Evolutionary conservation across 164 flowering plant species (phyloP).

Genomic region (Tetracentron sinense): DNA sequence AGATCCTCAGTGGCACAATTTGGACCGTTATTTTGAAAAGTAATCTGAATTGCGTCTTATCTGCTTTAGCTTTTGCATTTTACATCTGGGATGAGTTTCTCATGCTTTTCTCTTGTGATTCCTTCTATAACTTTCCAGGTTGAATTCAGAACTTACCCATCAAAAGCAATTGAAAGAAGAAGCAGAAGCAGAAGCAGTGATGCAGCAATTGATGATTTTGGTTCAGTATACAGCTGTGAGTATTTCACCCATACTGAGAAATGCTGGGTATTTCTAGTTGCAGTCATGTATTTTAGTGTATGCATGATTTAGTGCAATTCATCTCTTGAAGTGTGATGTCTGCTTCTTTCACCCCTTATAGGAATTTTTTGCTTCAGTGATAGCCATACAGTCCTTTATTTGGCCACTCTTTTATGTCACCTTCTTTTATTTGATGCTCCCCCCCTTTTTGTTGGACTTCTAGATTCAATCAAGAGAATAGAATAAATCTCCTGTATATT

Average conservation of each 20-base stretch:
- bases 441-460: not conserved
- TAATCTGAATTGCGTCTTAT: constrained; percentile 25
- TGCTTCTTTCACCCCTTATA: not conserved
- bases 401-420: not conserved
- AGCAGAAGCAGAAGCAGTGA: constrained; percentile 55
- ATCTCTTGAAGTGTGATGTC: not conserved
- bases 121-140: constrained; percentile 32
- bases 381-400: not conserved
- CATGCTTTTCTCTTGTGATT: constrained; percentile 1
- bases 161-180: constrained; percentile 67
- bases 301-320: not conserved
- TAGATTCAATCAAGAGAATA: not conserved
- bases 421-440: not conserved
- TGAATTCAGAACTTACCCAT: constrained; percentile 52
- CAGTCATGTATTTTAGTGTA: not conserved
- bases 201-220: constrained; percentile 63
- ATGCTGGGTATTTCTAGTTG: not conserved
- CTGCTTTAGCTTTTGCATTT: constrained; percentile 4
- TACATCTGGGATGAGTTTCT: not conserved
- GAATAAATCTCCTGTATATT: not conserved
- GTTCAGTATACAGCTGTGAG: constrained; percentile 89
- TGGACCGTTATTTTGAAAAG: constrained; percentile 86
- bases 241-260: constrained; percentile 11
- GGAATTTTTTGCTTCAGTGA: not conserved
- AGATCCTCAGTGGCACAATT: constrained; percentile 93